Evolutionary conservation across 202 grass and related monocot genomes (phyloP).

Genomic region (Zizania palustris): DNA sequence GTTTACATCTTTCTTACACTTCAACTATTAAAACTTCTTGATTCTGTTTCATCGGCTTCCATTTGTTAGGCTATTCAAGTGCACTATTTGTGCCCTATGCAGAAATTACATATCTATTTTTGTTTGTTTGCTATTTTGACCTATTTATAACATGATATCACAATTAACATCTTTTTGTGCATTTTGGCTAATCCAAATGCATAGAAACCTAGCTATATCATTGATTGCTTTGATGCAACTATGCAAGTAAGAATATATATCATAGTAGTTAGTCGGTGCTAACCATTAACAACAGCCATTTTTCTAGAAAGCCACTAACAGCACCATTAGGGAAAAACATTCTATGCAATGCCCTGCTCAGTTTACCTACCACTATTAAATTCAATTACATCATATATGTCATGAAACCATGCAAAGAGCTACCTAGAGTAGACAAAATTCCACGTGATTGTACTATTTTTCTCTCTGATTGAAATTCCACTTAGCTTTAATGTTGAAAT

Average conservation of each 20-base stretch:
- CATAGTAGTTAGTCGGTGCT: neutral
- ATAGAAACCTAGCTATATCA: slow-evolving; percentile 16
- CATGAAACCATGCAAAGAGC: too few relatives aligned
- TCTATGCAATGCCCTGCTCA: neutral
- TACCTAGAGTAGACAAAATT: neutral
- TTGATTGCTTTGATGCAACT: neutral
- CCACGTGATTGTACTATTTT: neutral
- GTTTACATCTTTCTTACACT: neutral
- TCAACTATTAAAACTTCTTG: neutral
- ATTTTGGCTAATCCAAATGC: neutral
- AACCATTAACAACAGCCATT: neutral
- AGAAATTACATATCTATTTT: neutral
- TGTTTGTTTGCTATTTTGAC: too few relatives aligned
- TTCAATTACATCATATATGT: neutral
- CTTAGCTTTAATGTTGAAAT: neutral
- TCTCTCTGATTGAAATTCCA: neutral
- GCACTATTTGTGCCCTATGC: neutral
- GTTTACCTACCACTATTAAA: neutral
- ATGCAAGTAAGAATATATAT: slow-evolving; percentile 17
- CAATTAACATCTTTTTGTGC: neutral
- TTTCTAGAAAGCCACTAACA: neutral
- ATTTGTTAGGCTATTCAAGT: neutral
- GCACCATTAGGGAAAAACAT: neutral
- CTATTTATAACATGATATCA: too few relatives aligned
- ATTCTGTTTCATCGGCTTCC: neutral